Base-by-base conservation (phyloP, 331 rosid genomes). In the Phaseolus coccineus region DNA sequence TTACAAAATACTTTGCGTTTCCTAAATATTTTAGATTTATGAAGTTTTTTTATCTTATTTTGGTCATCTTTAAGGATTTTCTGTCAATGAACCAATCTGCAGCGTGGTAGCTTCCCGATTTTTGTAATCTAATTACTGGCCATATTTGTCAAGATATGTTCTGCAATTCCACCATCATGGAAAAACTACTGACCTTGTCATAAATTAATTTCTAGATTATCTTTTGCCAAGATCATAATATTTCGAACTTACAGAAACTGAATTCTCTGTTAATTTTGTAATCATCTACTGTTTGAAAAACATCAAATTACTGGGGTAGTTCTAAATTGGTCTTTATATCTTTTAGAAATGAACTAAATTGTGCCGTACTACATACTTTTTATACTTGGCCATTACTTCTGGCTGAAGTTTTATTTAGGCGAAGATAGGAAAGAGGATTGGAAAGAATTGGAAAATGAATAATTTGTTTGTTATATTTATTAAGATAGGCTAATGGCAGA, bases 1-100 rank as follows among this genome's bases (percentile, higher is more conserved):
- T 61, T 69, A 79, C 65, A 31, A 70, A 58, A 51, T 83, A 40
- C 62, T 71, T 74, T 27, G 79, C 65, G 47, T 71, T 80, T 76
- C 47, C 19, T 46, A 58, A 55, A 64, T 51, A 77, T 28, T 72
- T 79, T 12, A 15, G 68, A 57, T 80, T 47, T 42, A 56, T 48
- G 52, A 52, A 58, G 53, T 58, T 31, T 72, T 10, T 77, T 19
- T 69, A 69, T 52, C 48, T 77, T 28, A 47, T 62, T 74, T 74
- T 61, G 40, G 76, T 68, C 57, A 42, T 69, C 59, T 31, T 37
- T 77, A 62, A 74, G 53, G 73, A 74, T 56, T 71, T 68, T n/a
- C n/a, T n/a, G n/a, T 66, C 79, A 39, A 25, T 48, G 61, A 71
- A 64, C 56, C n/a, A 47, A 51, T 25, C 61, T 31, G 56, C 77